Conservation (phyloP, 805 yeast genomes). For the Dipodascopsis tothii region DNA sequence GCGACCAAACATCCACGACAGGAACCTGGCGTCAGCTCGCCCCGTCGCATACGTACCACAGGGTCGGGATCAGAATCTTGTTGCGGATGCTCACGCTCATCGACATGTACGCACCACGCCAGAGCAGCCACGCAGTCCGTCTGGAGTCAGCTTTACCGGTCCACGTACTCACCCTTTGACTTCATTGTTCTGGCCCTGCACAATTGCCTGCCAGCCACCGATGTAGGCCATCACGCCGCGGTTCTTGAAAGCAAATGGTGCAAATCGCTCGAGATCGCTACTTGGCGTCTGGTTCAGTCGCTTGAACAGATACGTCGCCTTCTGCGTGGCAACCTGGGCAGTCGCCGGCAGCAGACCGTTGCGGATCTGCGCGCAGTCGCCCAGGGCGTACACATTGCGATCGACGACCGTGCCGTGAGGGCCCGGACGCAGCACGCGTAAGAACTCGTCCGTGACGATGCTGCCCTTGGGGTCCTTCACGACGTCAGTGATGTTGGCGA, state of each 20-base stretch:
- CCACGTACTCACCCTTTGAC: conserved; percentile 12
- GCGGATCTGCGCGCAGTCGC: conserved; percentile 61
- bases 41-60: conserved; percentile 8
- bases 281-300: conserved; percentile 51
- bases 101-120: conserved; percentile 59
- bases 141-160: conserved; percentile 24
- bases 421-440: conserved; percentile 40
- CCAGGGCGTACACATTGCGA: conserved; percentile 59
- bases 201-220: conserved; percentile 33
- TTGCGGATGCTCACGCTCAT: conserved; percentile 21
- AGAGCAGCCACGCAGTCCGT: conserved; percentile 55
- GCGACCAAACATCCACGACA: conserved; percentile 16
- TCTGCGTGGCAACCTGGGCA: conserved; percentile 64
- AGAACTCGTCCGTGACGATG: conserved; percentile 60
- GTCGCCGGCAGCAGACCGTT: conserved; percentile 64
- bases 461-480: conserved; percentile 48
- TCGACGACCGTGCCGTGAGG: conserved; percentile 38
- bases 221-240: conserved; percentile 62
- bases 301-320: conserved; percentile 56
- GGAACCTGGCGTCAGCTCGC: not conserved
- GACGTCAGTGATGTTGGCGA: conserved; percentile 40
- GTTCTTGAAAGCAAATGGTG: conserved; percentile 54
- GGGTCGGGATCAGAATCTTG: conserved; percentile 18
- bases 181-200: conserved; percentile 12
- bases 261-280: conserved; percentile 47